Conservation (phyloP, 345 rosid species). For the Geranium rotundifolium region DNA sequence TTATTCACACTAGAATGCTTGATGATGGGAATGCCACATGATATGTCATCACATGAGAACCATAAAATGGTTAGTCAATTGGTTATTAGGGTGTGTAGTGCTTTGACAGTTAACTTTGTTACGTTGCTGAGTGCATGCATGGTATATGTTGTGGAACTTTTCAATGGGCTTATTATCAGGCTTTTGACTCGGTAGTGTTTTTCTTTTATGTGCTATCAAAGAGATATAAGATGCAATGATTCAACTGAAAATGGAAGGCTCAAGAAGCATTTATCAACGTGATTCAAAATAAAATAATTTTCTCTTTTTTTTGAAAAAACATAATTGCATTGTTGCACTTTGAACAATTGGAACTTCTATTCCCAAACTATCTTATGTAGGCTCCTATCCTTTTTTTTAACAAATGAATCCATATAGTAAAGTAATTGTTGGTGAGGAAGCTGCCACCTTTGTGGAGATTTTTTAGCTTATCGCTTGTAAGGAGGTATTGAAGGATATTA, state of each 20-base stretch:
- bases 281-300: not conserved
- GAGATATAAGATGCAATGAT: too few relatives aligned
- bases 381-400: constrained; percentile 24
- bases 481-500: constrained; percentile 21
- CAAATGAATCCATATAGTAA: constrained; percentile 20
- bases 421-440: constrained; percentile 15
- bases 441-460: constrained; percentile 20
- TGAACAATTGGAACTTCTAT: constrained; percentile 11
- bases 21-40: not conserved
- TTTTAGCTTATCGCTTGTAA: constrained; percentile 28
- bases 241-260: too few relatives aligned
- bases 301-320: not conserved
- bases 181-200: too few relatives aligned
- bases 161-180: too few relatives aligned
- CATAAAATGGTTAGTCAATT: not conserved
- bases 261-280: too few relatives aligned
- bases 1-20: not conserved
- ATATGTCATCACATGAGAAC: not conserved
- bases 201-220: too few relatives aligned
- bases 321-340: constrained; percentile 9
- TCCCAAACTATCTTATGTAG: constrained; percentile 20
- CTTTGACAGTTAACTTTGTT: not conserved
- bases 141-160: not conserved
- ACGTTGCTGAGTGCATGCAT: not conserved
- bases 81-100: not conserved